Evolutionary conservation across 331 rosid species (phyloP).

Genomic region (Telfairia occidentalis): DNA sequence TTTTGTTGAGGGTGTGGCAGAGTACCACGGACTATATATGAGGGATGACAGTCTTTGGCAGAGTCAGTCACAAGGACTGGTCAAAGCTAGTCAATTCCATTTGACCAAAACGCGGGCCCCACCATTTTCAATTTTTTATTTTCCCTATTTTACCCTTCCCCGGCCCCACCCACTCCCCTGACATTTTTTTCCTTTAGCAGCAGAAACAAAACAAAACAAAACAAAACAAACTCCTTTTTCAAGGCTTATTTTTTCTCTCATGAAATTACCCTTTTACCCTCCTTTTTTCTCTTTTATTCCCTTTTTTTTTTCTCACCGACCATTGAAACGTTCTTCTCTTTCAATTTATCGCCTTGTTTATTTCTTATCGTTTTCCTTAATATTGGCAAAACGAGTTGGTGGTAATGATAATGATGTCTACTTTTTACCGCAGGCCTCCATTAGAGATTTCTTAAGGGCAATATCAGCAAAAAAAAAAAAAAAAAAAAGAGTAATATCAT

Average conservation of each 20-base stretch:
- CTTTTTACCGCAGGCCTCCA: too few species aligned
- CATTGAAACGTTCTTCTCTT: background rate
- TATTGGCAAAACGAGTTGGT: too few species aligned
- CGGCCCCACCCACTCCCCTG: background rate
- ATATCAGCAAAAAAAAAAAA: too few species aligned
- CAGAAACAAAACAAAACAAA: background rate
- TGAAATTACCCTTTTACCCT: background rate
- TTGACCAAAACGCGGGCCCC: background rate
- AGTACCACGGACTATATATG: constrained; percentile 7
- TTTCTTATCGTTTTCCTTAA: background rate
- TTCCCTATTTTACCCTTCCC: background rate
- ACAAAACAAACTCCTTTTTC: background rate
- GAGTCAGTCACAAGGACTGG: constrained; percentile 3
- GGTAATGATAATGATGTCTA: too few species aligned
- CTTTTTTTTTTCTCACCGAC: background rate
- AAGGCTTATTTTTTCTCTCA: background rate
- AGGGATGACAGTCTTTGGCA: background rate
- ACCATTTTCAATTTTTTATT: background rate
- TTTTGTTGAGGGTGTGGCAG: background rate
- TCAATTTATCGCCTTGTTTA: too few species aligned
- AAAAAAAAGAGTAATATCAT: too few species aligned
- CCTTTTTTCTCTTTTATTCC: background rate
- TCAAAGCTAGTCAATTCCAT: constrained; percentile 10
- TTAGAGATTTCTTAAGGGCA: too few species aligned
- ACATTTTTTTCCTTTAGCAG: background rate